These are phyloP conservation scores for Tolypocladium tundrense DNA, from an alignment of 2,329 filamentous ascomycete species.

Conservation along the genomic window DNA sequence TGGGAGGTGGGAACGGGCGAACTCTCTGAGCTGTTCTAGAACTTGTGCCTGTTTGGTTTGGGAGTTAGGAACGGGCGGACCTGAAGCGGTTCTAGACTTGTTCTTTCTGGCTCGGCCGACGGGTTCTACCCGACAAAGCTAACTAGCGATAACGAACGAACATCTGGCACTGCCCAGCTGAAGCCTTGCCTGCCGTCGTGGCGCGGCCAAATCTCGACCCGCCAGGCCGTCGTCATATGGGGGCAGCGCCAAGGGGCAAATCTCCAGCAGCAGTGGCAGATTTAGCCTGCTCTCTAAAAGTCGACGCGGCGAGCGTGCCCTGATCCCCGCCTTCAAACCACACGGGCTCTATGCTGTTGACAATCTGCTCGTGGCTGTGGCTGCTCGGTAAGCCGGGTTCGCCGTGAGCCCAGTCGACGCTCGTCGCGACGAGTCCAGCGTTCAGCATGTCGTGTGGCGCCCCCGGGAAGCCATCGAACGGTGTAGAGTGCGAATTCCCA, in stretches of 20 bases:
- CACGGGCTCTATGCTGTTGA: not conserved
- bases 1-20: too few relatives aligned
- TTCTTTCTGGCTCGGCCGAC: not conserved
- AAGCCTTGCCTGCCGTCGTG: not conserved
- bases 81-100: not conserved
- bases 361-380: too few relatives aligned
- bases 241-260: not conserved
- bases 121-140: not conserved
- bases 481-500: not conserved
- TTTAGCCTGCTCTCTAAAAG: not conserved
- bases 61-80: too few relatives aligned
- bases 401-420: not conserved
- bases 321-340: not conserved
- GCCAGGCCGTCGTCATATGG: not conserved
- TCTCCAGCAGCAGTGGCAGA: not conserved
- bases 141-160: too few relatives aligned
- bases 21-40: too few relatives aligned
- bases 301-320: not conserved
- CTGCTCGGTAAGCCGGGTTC: not conserved
- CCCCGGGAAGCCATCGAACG: not conserved
- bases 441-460: not conserved
- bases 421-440: not conserved
- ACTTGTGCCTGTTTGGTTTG: too few relatives aligned
- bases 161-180: too few relatives aligned
- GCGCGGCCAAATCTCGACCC: not conserved